These are phyloP conservation scores for Lactifluus pinguis DNA, from an alignment of 768 basidiomycete species.

Conservation along the genomic window DNA sequence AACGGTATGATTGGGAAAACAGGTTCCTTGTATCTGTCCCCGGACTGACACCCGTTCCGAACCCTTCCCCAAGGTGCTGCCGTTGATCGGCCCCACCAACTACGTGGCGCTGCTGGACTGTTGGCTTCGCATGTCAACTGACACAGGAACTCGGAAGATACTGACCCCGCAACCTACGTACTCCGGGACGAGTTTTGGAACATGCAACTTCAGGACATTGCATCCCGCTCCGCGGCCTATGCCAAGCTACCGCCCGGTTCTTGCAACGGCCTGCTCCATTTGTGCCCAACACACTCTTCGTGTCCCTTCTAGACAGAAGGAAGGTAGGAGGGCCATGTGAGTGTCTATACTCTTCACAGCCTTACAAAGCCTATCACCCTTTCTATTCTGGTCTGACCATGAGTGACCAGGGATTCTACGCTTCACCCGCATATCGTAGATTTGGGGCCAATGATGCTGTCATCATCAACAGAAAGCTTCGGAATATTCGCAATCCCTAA, in stretches of 20 bases:
- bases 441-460: background rate
- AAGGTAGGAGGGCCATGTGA: background rate
- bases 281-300: background rate
- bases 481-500: background rate
- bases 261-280: background rate
- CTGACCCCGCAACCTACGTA: background rate
- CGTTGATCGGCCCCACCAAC: constrained; percentile 1
- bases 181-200: too few relatives aligned
- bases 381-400: background rate
- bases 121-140: background rate
- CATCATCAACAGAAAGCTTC: background rate
- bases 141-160: background rate
- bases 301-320: background rate
- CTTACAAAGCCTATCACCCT: background rate
- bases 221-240: too few relatives aligned
- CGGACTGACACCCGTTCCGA: background rate
- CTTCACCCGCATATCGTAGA: background rate
- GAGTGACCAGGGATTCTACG: too few relatives aligned
- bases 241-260: background rate
- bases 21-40: background rate
- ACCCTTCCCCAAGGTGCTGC: background rate
- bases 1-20: background rate
- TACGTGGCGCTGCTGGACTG: background rate
- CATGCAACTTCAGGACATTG: too few relatives aligned
- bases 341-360: background rate